A percentile compares a stretch with the other conserved stretches of the same genome.
These are phyloP conservation scores for Nannochloropsis limnetica DNA, from an alignment of 352 stramenopile genomes.

Conservation along the genomic window DNA sequence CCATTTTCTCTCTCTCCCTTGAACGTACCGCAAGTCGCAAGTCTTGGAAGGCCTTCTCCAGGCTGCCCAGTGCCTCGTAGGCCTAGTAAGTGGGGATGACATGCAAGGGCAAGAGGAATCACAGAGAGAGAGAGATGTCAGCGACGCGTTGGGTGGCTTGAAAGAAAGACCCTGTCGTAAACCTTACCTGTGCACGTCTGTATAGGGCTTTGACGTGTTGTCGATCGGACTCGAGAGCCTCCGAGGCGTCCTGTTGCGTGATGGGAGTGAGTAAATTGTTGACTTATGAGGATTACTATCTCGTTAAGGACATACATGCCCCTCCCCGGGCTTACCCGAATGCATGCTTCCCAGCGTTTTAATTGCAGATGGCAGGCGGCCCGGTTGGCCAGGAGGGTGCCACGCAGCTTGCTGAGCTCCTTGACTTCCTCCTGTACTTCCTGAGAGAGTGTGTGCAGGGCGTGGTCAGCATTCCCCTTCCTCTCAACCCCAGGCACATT, in stretches of 20 bases:
- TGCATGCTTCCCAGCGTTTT: neutral
- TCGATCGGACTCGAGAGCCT: slow-evolving; percentile 16
- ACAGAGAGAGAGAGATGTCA: neutral
- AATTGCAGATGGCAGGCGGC: neutral
- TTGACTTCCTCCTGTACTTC: neutral
- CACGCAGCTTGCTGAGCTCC: neutral
- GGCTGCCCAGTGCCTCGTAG: neutral
- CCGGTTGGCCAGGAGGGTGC: neutral
- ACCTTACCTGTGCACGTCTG: neutral
- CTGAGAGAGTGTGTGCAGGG: neutral
- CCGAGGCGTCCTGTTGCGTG: neutral
- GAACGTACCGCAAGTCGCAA: neutral
- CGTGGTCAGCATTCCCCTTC: neutral
- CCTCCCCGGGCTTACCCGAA: neutral
- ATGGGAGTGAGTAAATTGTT: neutral
- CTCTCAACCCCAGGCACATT: neutral
- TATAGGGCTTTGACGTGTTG: slow-evolving; percentile 25
- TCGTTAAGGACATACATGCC: neutral
- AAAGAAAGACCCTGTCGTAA: neutral
- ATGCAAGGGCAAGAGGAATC: neutral
- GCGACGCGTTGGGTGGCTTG: neutral
- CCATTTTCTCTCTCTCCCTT: neutral
- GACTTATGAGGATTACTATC: too few relatives aligned
- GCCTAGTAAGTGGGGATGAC: neutral
- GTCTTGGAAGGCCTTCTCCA: neutral